A percentile compares a stretch with the other conserved stretches of the same genome.
These are phyloP conservation scores for Cocos nucifera DNA, from an alignment of 176 grass and related monocot species.

Conservation along the genomic window DNA sequence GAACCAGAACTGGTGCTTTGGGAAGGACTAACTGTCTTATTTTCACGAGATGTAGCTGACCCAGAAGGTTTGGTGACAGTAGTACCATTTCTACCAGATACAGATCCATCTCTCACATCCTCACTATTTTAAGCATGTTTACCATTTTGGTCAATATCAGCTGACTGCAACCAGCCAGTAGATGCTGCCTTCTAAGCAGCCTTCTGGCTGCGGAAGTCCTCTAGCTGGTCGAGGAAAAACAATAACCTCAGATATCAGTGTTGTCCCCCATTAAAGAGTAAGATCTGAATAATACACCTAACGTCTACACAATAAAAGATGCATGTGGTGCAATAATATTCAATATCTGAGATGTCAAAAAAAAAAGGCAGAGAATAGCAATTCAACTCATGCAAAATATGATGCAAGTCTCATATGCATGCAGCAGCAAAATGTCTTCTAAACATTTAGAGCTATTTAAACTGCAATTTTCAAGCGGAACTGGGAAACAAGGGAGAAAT, in stretches of 20 bases:
- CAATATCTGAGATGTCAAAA: too few species aligned
- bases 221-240: slow-evolving; percentile 43
- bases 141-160: slow-evolving; percentile 25
- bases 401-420: too few species aligned
- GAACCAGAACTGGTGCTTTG: slow-evolving; percentile 14
- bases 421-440: too few species aligned
- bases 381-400: too few species aligned
- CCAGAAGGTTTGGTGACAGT: slow-evolving; percentile 17
- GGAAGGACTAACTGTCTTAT: slow-evolving; percentile 34
- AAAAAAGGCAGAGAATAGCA: too few species aligned
- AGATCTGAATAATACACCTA: not conserved
- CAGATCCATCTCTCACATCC: slow-evolving; percentile 11
- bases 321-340: too few species aligned
- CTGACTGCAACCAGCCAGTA: slow-evolving; percentile 8
- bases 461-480: too few species aligned
- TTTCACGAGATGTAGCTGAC: slow-evolving; percentile 17
- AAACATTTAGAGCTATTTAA: too few species aligned
- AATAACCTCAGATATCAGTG: not conserved
- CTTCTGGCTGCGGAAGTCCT: slow-evolving; percentile 89
- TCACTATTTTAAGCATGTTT: slow-evolving; percentile 29
- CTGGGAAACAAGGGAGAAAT: too few species aligned
- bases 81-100: slow-evolving; percentile 23
- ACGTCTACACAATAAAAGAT: slow-evolving; percentile 12
- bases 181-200: slow-evolving; percentile 41
- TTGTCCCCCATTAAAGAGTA: not conserved